Base-by-base conservation (phyloP, 768 basidiomycete species). In the Leccinum arenicola region DNA sequence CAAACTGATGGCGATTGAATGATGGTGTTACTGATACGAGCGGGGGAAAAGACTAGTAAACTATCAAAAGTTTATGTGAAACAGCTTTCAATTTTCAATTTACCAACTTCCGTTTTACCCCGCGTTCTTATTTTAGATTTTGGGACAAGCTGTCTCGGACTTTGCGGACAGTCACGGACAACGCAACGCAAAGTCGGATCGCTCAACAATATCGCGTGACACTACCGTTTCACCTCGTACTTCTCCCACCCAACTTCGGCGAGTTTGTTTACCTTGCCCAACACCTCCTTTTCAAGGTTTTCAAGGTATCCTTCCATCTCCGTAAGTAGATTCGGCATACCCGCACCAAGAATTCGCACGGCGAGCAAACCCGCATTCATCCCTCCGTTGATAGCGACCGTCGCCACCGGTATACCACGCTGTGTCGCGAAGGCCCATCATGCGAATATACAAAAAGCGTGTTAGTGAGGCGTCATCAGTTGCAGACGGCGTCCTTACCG, bases 381-480 rank as follows among this genome's bases (percentile, higher is more conserved):
- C 17, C 91, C 86, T 67, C 97, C 97, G 73, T 95, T 94, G 72
- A 98, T 98, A 0, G 95, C 96, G 17, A 98, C 95, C 3, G 96
- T 98, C 4, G 97, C 97, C 14, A 96, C 94, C 4, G 97, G 97
- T 59, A 98, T 91, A 17, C 96, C 97, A 38, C 96, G 85, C 95
- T 97, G 48, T 33, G 9, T 4, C 3, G 9, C 40, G 17, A 7
- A 23, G 4, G 54, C 36, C 35, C 6, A 52, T 48, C 52, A n/a
- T 21, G 51, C 29, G 35, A 50, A 50, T 55, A 45, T 50, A 25
- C 8, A 40, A 40, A 14, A 40, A 40, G 9, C 15, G 9, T 4
- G 40, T 40, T 9, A 40, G 40, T 40, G 40, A 40, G 3, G 17
- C 17, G 17, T 8, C 9, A 40, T 40, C 40, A 4, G 17, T 40